Evolutionary conservation across 2,329 filamentous ascomycete species (phyloP).

Genomic region (Fusarium staphyleae): DNA sequence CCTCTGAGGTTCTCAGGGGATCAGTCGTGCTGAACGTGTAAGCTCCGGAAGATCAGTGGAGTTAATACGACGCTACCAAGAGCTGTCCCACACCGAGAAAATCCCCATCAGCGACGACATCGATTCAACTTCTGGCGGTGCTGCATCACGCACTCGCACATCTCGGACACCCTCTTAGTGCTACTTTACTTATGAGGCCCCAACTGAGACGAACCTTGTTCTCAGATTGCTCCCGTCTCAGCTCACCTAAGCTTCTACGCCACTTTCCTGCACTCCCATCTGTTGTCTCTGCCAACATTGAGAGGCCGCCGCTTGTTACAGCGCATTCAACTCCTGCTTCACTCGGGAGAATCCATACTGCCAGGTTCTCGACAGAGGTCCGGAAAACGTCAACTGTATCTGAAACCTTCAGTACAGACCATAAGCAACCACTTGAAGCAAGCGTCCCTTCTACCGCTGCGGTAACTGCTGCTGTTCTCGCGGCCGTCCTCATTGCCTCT

Average conservation of each 20-base stretch:
- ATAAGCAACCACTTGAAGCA: slow-evolving; percentile 23
- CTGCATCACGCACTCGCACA: slow-evolving; percentile 27
- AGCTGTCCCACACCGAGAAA: slow-evolving; percentile 35
- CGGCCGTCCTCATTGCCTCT: slow-evolving; percentile 25
- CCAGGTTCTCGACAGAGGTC: slow-evolving; percentile 2
- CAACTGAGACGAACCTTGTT: slow-evolving; percentile 28
- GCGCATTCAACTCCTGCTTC: slow-evolving; percentile 22
- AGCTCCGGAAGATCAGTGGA: slow-evolving; percentile 25
- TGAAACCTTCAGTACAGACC: slow-evolving; percentile 4
- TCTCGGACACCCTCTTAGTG: slow-evolving; percentile 14
- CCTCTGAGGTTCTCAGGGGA: slow-evolving; percentile 8
- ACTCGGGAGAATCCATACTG: slow-evolving; percentile 13
- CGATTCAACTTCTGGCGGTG: slow-evolving; percentile 27
- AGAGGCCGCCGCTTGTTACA: slow-evolving; percentile 20
- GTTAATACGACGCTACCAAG: slow-evolving; percentile 29
- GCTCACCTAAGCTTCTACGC: slow-evolving; percentile 12
- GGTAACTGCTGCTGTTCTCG: slow-evolving; percentile 19
- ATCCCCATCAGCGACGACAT: slow-evolving; percentile 33
- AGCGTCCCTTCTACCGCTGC: slow-evolving; percentile 25
- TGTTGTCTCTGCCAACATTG: slow-evolving; percentile 15
- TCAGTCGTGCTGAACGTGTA: slow-evolving; percentile 3
- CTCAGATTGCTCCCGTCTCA: slow-evolving; percentile 18
- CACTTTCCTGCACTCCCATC: slow-evolving; percentile 26
- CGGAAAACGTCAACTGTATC: not conserved
- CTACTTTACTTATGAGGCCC: slow-evolving; percentile 34